Percentiles rank a stretch among this genome's conserved stretches.
These are phyloP conservation scores for Pseudopyrenochaeta lycopersici DNA, from an alignment of 2,329 filamentous ascomycete genomes.

Conservation along the genomic window DNA sequence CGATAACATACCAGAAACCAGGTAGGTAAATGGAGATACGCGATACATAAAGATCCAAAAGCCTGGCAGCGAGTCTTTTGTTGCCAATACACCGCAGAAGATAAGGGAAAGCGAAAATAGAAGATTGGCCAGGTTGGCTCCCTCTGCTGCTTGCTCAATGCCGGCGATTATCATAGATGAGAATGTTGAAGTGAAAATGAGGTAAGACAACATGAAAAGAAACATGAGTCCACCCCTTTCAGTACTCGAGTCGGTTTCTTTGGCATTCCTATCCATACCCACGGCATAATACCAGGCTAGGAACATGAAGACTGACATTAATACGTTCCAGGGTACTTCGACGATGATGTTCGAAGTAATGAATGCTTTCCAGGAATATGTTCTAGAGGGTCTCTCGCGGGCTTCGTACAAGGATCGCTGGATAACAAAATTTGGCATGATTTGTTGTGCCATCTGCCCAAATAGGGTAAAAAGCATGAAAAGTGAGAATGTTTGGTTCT, in stretches of 20 bases:
- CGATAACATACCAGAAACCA: constrained; percentile 76
- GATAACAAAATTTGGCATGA: constrained; percentile 86
- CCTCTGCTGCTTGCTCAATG: constrained; percentile 77
- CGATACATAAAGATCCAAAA: constrained; percentile 91
- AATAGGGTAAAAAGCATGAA: constrained; percentile 86
- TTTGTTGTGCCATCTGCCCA: constrained; percentile 79
- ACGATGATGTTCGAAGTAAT: constrained; percentile 84
- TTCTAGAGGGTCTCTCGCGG: constrained; percentile 82
- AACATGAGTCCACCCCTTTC: constrained; percentile 83
- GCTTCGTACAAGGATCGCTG: constrained; percentile 85
- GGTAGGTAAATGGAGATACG: constrained; percentile 82
- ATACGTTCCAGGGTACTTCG: constrained; percentile 83
- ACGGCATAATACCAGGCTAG: constrained; percentile 88
- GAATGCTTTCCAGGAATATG: constrained; percentile 86
- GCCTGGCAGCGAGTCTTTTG: constrained; percentile 68
- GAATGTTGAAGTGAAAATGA: constrained; percentile 84
- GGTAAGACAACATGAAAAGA: constrained; percentile 76
- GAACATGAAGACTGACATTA: constrained; percentile 80
- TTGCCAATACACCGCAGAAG: constrained; percentile 78
- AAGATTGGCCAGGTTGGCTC: constrained; percentile 78
- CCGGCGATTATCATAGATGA: constrained; percentile 79
- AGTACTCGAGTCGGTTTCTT: constrained; percentile 65
- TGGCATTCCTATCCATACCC: constrained; percentile 76
- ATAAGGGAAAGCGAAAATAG: constrained; percentile 76
- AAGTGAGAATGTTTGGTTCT: constrained; percentile 86